phyloP scores from a whole-genome alignment of 2,329 filamentous ascomycete species.

The Beauveria varroae region DNA sequence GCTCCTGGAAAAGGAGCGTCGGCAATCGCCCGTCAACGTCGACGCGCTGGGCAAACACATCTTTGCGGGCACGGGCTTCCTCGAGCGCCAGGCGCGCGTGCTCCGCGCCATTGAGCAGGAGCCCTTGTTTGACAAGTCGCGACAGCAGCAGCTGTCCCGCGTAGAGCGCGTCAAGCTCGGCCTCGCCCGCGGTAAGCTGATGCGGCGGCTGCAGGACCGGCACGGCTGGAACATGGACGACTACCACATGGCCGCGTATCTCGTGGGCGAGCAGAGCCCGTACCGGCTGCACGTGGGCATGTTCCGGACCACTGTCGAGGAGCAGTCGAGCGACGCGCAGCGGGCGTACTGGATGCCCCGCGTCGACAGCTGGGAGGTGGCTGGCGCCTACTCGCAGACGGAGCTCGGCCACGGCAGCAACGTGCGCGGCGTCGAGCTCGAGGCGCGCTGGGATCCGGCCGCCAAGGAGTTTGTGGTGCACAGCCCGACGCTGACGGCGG shows the following conservation, averaged over 20 bases:
- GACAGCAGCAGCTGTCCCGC: slow-evolving; percentile 68
- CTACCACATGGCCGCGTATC: slow-evolving; percentile 54
- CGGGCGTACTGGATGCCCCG: slow-evolving; percentile 64
- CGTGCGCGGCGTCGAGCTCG: slow-evolving; percentile 64
- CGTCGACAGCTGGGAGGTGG: slow-evolving; percentile 61
- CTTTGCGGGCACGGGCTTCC: slow-evolving; percentile 53
- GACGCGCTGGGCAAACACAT: slow-evolving; percentile 61
- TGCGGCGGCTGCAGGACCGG: slow-evolving; percentile 58
- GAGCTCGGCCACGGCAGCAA: slow-evolving; percentile 75
- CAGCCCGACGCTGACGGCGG: slow-evolving; percentile 65
- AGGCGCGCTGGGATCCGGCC: slow-evolving; percentile 63
- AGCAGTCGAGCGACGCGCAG: slow-evolving; percentile 67
- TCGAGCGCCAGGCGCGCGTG: slow-evolving; percentile 53
- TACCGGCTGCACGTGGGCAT: slow-evolving; percentile 58
- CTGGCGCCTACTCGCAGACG: slow-evolving; percentile 76
- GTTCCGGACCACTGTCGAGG: slow-evolving; percentile 51
- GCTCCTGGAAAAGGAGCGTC: slow-evolving; percentile 61
- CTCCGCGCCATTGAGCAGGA: slow-evolving; percentile 59
- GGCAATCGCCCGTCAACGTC: slow-evolving; percentile 58
- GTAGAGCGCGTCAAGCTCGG: slow-evolving; percentile 62
- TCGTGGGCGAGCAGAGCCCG: slow-evolving; percentile 66
- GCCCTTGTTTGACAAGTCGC: slow-evolving; percentile 68
- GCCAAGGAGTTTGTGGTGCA: slow-evolving; percentile 71
- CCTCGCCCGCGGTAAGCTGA: slow-evolving; percentile 61
- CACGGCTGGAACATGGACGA: slow-evolving; percentile 65